Conservation (phyloP, 306 rosid genomes). For the Rubus parviflorus region DNA sequence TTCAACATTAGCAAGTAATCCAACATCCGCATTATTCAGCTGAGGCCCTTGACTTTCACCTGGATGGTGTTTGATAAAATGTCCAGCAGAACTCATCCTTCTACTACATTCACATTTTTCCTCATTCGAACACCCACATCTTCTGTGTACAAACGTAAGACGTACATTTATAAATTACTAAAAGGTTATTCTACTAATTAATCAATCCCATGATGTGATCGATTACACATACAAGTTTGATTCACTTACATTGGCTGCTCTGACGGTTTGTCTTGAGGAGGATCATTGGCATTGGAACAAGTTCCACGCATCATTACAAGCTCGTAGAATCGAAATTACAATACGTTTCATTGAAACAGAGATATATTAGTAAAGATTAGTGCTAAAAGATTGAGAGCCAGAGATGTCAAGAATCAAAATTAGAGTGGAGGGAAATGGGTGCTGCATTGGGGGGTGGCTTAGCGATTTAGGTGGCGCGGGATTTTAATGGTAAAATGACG, state of each 20-base stretch:
- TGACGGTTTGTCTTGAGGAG: slow-evolving; percentile 4
- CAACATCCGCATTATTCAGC: background rate
- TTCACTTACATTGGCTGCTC: slow-evolving; percentile 6
- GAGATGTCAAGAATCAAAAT: background rate
- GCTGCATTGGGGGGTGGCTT: background rate
- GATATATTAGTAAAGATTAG: background rate
- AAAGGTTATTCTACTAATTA: background rate
- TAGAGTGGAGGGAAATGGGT: slow-evolving; percentile 1
- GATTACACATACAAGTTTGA: background rate
- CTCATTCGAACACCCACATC: background rate
- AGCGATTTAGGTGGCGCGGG: slow-evolving; percentile 17
- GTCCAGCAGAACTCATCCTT: background rate
- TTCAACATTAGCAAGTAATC: background rate
- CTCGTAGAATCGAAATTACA: background rate
- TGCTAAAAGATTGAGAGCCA: slow-evolving; percentile 8
- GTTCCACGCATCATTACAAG: slow-evolving; percentile 11
- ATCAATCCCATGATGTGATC: background rate
- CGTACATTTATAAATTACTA: background rate
- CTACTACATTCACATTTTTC: background rate
- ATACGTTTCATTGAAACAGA: background rate
- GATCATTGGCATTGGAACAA: background rate
- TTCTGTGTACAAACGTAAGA: background rate
- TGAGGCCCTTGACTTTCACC: slow-evolving; percentile 2
- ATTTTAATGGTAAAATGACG: background rate
- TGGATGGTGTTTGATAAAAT: background rate